Evolutionary conservation across 495 filamentous ascomycete species (phyloP).

Genomic region (Xylaria bambusicola): DNA sequence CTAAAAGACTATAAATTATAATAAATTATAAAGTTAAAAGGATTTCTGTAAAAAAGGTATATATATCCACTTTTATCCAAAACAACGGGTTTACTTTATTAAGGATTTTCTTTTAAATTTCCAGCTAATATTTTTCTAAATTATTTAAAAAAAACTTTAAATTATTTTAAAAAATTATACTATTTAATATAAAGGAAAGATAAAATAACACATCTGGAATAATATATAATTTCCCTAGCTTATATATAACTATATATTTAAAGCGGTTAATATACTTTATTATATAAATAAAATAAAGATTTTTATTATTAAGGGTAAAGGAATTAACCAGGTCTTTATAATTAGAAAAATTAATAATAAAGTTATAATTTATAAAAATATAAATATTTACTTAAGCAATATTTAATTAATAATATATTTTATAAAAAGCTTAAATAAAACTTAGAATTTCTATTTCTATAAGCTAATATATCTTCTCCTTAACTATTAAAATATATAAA

Average conservation of each 20-base stretch:
- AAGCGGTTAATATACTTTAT: constrained; percentile 11
- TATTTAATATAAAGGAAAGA: neutral
- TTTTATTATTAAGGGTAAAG: neutral
- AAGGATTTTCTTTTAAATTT: neutral
- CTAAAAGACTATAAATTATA: neutral
- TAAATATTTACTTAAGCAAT: neutral
- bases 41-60: neutral
- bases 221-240: constrained; percentile 6
- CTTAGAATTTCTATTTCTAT: constrained; percentile 1
- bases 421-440: neutral
- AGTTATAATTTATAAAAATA: neutral
- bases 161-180: neutral
- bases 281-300: neutral
- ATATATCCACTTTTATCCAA: too few species aligned
- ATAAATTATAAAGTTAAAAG: neutral
- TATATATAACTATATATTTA: constrained; percentile 7
- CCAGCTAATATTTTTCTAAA: neutral
- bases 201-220: constrained; percentile 9
- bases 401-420: neutral
- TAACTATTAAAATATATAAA: neutral
- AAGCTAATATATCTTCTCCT: constrained; percentile 5
- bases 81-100: too few species aligned
- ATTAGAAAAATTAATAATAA: neutral
- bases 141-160: constrained; percentile 4
- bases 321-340: neutral